Evolutionary conservation across 179 eudicot genomes (phyloP), one percentile per base, ranked within the genome.

Genomic region (Patellifolia procumbens): DNA sequence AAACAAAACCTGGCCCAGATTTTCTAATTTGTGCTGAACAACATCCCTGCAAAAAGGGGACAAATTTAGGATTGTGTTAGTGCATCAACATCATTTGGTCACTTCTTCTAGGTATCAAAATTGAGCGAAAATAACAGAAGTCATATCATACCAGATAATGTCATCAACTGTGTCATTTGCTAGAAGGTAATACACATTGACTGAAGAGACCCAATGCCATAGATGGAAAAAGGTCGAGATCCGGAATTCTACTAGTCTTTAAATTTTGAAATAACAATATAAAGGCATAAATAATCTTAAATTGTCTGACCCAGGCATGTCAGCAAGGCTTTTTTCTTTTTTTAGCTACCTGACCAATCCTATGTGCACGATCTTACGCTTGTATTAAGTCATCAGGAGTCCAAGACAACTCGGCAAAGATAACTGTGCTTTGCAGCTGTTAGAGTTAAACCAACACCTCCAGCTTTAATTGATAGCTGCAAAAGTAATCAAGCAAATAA

Each of bases 401-500:
- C 99, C 99, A 96, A 46, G 98, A 93, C 74, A 96, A 85, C 86
- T 96, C 99, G 1, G 99, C 92, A 80, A 96, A 96, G 68, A 96
- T 90, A 51, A 96, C 98, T 13, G 99, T 96, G 90, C 97, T 96
- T n/a, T 78, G 99, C 99, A 69, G 99, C 99, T 70, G 99, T 96
- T 72, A 96, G 82, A 61, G 99, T 96, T 81, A 96, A 78, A 15
- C 99, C 99, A 74, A 96, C 97, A 49, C 99, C 99, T 77, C 97
- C 99, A 79, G 99, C 98, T 88, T 83, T 96, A 81, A 96, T 93
- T 66, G 99, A 96, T 59, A 95, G 86, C 97, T 94, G 81, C 55
- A 79, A 76, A 17, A 73, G 75, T 22, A 68, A 56, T 15, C 22
- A 22, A 43, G 22, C 15, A 32, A 29, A 62, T 7, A 52, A 56